These are phyloP conservation scores for Hypoxylon subgilvum DNA, from an alignment of 495 filamentous ascomycete genomes.

Conservation along the genomic window DNA sequence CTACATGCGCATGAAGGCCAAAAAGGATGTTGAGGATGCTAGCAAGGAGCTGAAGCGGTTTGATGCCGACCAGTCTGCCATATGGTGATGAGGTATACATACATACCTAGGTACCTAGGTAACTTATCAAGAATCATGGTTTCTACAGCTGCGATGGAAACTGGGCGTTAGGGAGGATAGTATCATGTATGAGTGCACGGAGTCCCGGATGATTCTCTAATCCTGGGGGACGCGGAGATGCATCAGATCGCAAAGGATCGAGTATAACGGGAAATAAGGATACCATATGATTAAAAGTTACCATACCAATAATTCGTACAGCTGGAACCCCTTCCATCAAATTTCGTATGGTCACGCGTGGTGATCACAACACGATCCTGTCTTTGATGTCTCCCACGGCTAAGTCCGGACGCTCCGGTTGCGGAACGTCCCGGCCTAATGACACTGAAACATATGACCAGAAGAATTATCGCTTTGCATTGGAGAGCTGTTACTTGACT, in stretches of 20 bases:
- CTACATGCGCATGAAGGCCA: conserved; percentile 99
- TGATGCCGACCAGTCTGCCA: conserved; percentile 73
- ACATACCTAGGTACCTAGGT: no score
- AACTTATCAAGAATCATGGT: conserved; percentile 4
- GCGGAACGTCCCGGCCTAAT: conserved; percentile 21
- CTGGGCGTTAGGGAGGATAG: conserved; percentile 18
- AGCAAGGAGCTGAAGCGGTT: conserved; percentile 91
- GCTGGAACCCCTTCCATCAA: neutral
- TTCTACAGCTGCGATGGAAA: neutral
- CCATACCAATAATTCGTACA: conserved; percentile 4
- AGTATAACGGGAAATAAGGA: conserved; percentile 12
- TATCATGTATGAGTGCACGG: conserved; percentile 19
- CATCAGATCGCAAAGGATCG: no score
- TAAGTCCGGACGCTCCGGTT: conserved; percentile 21
- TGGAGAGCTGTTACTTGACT: conserved; percentile 9
- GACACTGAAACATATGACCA: conserved; percentile 3
- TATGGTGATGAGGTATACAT: conserved; percentile 54
- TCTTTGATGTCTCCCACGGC: neutral
- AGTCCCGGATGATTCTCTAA: conserved; percentile 12
- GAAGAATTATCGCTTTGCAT: conserved; percentile 7
- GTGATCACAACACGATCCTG: no score
- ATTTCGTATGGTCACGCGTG: neutral
- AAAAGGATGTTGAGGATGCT: conserved; percentile 96
- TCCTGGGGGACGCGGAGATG: neutral
- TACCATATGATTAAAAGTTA: conserved; percentile 21